These are phyloP conservation scores for Drechslerella stenobrocha DNA, from an alignment of 2,329 filamentous ascomycete genomes.

Conservation along the genomic window DNA sequence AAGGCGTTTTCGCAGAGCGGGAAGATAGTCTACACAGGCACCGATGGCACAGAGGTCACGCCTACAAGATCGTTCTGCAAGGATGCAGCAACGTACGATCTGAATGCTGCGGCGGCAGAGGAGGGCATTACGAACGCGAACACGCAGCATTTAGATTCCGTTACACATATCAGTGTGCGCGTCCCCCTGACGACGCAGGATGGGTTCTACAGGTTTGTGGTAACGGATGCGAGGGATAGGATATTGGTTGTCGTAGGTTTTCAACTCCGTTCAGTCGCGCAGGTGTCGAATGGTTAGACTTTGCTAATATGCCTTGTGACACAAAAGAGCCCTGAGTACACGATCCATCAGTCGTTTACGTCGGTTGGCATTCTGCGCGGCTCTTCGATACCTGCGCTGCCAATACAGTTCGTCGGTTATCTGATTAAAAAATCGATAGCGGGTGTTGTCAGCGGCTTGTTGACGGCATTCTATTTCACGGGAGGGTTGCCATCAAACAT, in stretches of 20 bases:
- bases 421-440: slow-evolving; percentile 40
- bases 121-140: slow-evolving; percentile 41
- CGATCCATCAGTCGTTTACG: slow-evolving; percentile 41
- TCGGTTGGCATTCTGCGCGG: slow-evolving; percentile 42
- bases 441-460: slow-evolving; percentile 29
- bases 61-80: slow-evolving; percentile 34
- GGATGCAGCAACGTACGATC: slow-evolving; percentile 28
- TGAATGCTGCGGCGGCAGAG: slow-evolving; percentile 25
- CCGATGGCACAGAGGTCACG: slow-evolving; percentile 28
- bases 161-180: slow-evolving; percentile 41
- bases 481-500: slow-evolving; percentile 38
- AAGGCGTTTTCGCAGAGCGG: slow-evolving; percentile 32
- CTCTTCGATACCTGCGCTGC: slow-evolving; percentile 36
- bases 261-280: not conserved
- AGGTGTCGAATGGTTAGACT: not conserved
- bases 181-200: slow-evolving; percentile 43
- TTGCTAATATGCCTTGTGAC: not conserved
- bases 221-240: slow-evolving; percentile 43
- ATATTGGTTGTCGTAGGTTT: slow-evolving; percentile 39
- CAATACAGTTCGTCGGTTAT: slow-evolving; percentile 39
- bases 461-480: slow-evolving; percentile 39
- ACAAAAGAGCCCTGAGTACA: slow-evolving; percentile 34
- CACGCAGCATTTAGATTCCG: slow-evolving; percentile 27
- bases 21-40: slow-evolving; percentile 34
- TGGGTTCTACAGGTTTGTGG: slow-evolving; percentile 45